Base-by-base conservation (phyloP, 2,329 filamentous ascomycete genomes). In the Bipolaris victoriae region DNA sequence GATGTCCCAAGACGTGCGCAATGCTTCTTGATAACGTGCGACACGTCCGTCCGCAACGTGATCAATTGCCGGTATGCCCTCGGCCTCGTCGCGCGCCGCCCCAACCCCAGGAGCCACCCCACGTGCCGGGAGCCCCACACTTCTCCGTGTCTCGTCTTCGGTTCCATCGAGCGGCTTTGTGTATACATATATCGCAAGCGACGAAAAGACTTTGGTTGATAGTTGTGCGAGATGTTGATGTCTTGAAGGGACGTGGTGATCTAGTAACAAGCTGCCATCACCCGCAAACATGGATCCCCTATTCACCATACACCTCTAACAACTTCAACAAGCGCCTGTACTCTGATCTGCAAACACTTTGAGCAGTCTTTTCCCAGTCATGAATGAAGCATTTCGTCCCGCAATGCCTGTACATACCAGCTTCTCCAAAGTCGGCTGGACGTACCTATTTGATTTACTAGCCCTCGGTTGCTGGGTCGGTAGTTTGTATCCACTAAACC, bases 21-120 rank as follows among this genome's bases (percentile, higher is more conserved):
- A 29, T 54, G 60, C 53, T 16, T 48, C 45, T 49, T 49, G 45
- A 57, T 57, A 57, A 58, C 45, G 58, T 45, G 53, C 60, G 54
- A 61, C 66, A 51, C 47, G 58, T 49, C 46, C 57, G 47, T 37
- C 51, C 26, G 51, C 55, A 65, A 69, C 61, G 65, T 69, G 66
- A 69, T 66, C 54, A 62, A 67, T 69, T 69, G 61, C 66, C 66
- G 66, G 64, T 62, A 36, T 56, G 52, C 61, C 65, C 65, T 68
- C 65, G 66, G 66, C 47, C 55, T 56, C 55, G 33, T 15, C 47
- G 22, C 49, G 41, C 50, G 33, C 51, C 62, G 50, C 64, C 35
- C 49, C 52, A 13, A 62, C 55, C 29, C 43, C 48, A 58, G 36
- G 11, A 45, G 48, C 24, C 39, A 51, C 61, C 55, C 59, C 54